Percentiles rank a stretch among this genome's conserved stretches.
Conservation (phyloP, 2,329 filamentous ascomycete genomes). For the Phyllosticta ampelicida region DNA sequence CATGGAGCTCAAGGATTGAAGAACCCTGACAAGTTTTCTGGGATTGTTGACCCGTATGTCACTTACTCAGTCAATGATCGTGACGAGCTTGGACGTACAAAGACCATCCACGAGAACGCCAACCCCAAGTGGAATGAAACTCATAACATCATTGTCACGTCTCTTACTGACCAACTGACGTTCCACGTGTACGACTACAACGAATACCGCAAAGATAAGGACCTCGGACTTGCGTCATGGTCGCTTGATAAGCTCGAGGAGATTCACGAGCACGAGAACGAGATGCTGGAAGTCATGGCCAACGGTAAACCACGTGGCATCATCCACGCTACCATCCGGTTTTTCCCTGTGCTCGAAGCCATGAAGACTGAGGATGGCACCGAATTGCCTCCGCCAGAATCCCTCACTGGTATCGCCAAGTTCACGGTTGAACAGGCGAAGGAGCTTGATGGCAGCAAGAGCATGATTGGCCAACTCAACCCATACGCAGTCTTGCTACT, state of each 20-base stretch:
- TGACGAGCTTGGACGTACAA: slow-evolving; percentile 73
- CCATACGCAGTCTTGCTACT: slow-evolving; percentile 82
- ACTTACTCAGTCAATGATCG: slow-evolving; percentile 76
- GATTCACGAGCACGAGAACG: slow-evolving; percentile 67
- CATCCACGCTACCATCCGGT: slow-evolving; percentile 72
- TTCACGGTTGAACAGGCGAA: slow-evolving; percentile 95
- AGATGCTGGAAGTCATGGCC: slow-evolving; percentile 71
- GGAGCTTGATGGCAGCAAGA: slow-evolving; percentile 86
- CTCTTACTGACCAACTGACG: slow-evolving; percentile 77
- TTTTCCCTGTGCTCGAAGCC: slow-evolving; percentile 83
- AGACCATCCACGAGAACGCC: slow-evolving; percentile 71
- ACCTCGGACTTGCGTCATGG: slow-evolving; percentile 80
- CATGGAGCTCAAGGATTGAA: slow-evolving; percentile 88
- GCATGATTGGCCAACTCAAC: slow-evolving; percentile 79
- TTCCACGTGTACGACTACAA: slow-evolving; percentile 87
- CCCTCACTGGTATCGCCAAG: slow-evolving; percentile 85
- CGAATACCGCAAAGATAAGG: slow-evolving; percentile 91
- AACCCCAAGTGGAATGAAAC: slow-evolving; percentile 96
- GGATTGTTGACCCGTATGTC: slow-evolving; percentile 83
- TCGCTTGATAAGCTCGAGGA: slow-evolving; percentile 71
- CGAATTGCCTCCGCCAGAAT: slow-evolving; percentile 69
- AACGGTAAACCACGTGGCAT: slow-evolving; percentile 77
- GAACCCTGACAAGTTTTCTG: slow-evolving; percentile 88
- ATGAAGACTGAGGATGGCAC: slow-evolving; percentile 65
- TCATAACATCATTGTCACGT: slow-evolving; percentile 87